phyloP scores from a whole-genome alignment of 1,284 basidiomycete genomes.

The Tausonia pullulans region DNA sequence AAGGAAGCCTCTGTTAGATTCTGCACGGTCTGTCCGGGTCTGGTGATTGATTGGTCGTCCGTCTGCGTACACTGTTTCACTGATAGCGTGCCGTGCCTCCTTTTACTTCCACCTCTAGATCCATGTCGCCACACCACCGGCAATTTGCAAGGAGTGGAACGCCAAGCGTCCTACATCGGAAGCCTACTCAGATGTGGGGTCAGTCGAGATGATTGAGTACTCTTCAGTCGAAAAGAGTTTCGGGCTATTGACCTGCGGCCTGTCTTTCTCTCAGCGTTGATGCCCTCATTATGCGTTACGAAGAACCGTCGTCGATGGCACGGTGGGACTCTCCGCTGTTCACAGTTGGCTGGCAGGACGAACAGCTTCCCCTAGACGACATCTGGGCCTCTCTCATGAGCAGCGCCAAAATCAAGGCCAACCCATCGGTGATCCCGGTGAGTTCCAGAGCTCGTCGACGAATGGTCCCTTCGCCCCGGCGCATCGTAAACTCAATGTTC shows the following conservation, averaged over 20 bases:
- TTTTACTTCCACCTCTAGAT: conserved; percentile 26
- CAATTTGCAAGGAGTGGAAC: conserved; percentile 71
- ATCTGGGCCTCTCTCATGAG: conserved; percentile 75
- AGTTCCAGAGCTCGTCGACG: conserved; percentile 24
- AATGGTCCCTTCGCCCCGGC: not conserved
- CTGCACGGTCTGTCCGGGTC: conserved; percentile 58
- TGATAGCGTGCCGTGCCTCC: not conserved
- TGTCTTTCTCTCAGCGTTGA: conserved; percentile 52
- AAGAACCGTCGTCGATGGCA: conserved; percentile 93
- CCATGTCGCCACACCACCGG: conserved; percentile 61
- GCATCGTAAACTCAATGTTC: not conserved
- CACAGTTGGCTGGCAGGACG: conserved; percentile 63
- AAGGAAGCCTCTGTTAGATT: conserved; percentile 74
- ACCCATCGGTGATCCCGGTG: conserved; percentile 70
- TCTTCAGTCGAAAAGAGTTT: not conserved
- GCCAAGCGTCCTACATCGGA: conserved; percentile 39
- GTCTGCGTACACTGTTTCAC: conserved; percentile 28
- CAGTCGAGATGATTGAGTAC: conserved; percentile 27
- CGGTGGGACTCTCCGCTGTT: conserved; percentile 95
- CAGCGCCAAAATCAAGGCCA: conserved; percentile 72
- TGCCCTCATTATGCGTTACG: conserved; percentile 77
- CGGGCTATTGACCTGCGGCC: not conserved
- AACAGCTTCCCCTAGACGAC: conserved; percentile 48
- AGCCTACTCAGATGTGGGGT: conserved; percentile 64
- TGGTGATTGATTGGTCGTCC: conserved; percentile 36